Evolutionary conservation across 2,329 filamentous ascomycete genomes (phyloP), one percentile per base, ranked within the genome.

Genomic region (Alternaria sp.): DNA sequence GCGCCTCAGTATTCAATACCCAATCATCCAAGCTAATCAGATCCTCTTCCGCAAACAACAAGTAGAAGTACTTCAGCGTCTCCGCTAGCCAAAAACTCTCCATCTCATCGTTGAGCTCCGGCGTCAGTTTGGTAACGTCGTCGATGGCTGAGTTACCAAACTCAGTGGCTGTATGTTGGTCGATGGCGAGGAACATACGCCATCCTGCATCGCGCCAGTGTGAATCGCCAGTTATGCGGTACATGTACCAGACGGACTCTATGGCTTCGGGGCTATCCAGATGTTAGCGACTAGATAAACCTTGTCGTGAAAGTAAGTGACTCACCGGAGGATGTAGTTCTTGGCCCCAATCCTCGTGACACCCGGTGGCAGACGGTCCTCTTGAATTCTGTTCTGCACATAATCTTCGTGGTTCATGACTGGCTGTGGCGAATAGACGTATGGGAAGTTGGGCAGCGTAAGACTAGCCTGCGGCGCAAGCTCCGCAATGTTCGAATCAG

Each of bases 231-330:
- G 90, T 93, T 59, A 92, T 82, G 58, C 91, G 86, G 75, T 90
- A 92, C 82, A 94, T 87, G 72, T 92, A 86, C 76, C 92, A 94
- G 5, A 95, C 86, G 14, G 88, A 91, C 80, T 94, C 91, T 54
- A 94, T 92, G 2, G 91, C 91, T 78, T 94, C 91, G 20, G 91
- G 91, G 7, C 79, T 77, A 52, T 8, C 7, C 4, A 12, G 51
- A 66, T 58, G 53, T 54, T 43, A 46, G 36, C 8, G 6, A 26
- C 16, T 47, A 28, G 18, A 26, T 20, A 1, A 20, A 34, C 22
- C 3, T 36, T 8, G 7, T 5, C 3, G 7, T n/a, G 32, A 22
- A 6, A 22, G 11, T 26, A 38, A 26, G 51, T 34, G 18, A 8
- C 72, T 64, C 75, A 80, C 58, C 89, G 85, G 44, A 92, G 81